Conservation (phyloP, 768 basidiomycete species). For the Pleurotus tuber-regium region DNA sequence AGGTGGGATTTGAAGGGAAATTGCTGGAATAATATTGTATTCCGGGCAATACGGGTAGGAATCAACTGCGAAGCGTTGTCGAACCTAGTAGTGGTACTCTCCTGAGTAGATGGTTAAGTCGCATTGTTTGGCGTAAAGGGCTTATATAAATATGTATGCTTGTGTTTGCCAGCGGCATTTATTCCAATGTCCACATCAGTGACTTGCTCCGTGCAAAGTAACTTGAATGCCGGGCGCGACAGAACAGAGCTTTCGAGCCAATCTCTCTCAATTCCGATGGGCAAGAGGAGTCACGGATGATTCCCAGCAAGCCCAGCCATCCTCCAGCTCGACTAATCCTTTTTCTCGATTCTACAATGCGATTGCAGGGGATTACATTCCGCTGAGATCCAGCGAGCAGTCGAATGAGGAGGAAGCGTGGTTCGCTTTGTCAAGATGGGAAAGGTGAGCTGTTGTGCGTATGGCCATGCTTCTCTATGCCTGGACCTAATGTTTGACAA, state of each 20-base stretch:
- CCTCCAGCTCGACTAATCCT: slow-evolving; percentile 48
- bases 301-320: slow-evolving; percentile 45
- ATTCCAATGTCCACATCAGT: background rate
- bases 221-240: slow-evolving; percentile 20
- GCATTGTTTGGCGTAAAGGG: no score
- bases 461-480: background rate
- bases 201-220: background rate
- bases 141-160: no score
- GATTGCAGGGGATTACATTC: slow-evolving; percentile 85
- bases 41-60: no score
- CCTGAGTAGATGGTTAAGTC: no score
- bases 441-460: slow-evolving; percentile 51
- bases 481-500: background rate
- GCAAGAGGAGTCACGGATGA: slow-evolving; percentile 70
- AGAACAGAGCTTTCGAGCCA: slow-evolving; percentile 71
- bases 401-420: slow-evolving; percentile 96
- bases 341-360: slow-evolving; percentile 88
- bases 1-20: no score
- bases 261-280: slow-evolving; percentile 88
- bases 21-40: no score
- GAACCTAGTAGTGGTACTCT: no score
- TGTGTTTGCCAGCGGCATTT: background rate
- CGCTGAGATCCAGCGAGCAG: slow-evolving; percentile 74
- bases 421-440: slow-evolving; percentile 92
- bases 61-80: no score